phyloP scores from a whole-genome alignment of 805 yeast species.

The Candida boidinii region DNA sequence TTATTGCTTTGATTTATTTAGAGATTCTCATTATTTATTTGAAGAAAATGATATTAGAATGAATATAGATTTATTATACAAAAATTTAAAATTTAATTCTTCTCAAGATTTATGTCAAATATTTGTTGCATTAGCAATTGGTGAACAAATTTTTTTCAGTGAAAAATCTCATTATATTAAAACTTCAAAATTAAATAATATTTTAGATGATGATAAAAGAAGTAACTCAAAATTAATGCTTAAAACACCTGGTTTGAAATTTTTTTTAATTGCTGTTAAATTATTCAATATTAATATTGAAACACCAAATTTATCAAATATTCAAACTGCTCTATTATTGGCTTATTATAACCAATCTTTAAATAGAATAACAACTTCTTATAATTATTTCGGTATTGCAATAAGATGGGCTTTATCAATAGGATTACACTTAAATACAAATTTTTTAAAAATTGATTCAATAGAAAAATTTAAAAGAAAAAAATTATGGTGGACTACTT shows the following conservation, averaged over 20 bases:
- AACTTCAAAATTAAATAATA: constrained; percentile 1
- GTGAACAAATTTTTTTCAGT: constrained; percentile 16
- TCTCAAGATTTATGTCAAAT: constrained; percentile 10
- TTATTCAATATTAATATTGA: constrained; percentile 20
- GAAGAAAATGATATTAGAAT: constrained; percentile 13
- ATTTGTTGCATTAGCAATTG: constrained; percentile 16
- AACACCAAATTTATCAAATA: constrained; percentile 21
- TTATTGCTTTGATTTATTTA: constrained; percentile 11
- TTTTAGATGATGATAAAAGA: background rate
- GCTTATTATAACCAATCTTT: constrained; percentile 28
- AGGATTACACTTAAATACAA: constrained; percentile 23
- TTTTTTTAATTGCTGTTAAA: constrained; percentile 18
- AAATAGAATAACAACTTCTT: constrained; percentile 27
- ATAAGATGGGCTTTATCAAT: constrained; percentile 22
- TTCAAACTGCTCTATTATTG: constrained; percentile 26
- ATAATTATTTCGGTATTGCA: constrained; percentile 27
- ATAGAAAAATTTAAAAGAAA: constrained; percentile 23
- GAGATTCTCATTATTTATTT: constrained; percentile 15
- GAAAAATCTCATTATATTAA: constrained; percentile 10
- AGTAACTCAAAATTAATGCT: constrained; percentile 1
- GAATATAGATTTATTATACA: constrained; percentile 13
- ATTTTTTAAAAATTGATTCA: constrained; percentile 1
- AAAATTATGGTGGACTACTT: constrained; percentile 32
- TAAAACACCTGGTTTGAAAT: constrained; percentile 22
- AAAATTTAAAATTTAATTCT: constrained; percentile 11